Percentiles rank a stretch among this genome's conserved stretches.
phyloP scores from a whole-genome alignment of 192 early-diverging fungal genomes.

The Funneliformis geosporum region DNA sequence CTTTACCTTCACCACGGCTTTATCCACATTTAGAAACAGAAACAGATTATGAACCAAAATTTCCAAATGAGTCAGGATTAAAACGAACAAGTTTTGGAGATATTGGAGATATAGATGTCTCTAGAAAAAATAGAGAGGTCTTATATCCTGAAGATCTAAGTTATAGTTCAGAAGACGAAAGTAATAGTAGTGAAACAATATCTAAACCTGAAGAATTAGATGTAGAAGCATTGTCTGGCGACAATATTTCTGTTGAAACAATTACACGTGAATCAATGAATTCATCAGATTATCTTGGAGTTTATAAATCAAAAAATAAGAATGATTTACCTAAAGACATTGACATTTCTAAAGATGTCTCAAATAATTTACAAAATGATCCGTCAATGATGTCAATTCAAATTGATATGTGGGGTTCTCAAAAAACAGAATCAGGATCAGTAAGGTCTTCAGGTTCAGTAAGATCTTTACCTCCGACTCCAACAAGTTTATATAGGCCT shows the following conservation, averaged over 20 bases:
- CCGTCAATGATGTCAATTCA: background rate
- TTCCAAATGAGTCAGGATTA: background rate
- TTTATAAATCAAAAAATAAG: background rate
- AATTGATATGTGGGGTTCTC: background rate
- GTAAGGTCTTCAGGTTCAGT: background rate
- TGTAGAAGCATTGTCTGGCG: background rate
- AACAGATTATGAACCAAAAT: constrained; percentile 15
- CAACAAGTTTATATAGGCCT: constrained; percentile 29
- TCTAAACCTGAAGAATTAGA: background rate
- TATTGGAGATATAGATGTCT: too few species aligned
- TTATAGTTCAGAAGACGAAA: constrained; percentile 15
- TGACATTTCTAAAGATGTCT: background rate
- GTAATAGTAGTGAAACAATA: constrained; percentile 14
- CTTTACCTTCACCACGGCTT: constrained; percentile 2
- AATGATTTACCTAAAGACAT: background rate
- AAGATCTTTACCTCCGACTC: constrained; percentile 16
- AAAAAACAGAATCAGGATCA: too few species aligned
- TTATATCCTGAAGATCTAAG: too few species aligned
- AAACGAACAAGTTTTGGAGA: background rate
- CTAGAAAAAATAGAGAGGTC: too few species aligned
- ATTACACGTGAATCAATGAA: background rate
- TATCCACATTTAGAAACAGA: constrained; percentile 24
- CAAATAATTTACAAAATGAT: background rate
- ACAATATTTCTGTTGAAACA: constrained; percentile 13
- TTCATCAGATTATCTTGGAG: background rate